Percentiles rank a stretch among this genome's conserved stretches.
Conservation (phyloP, 257 asterid genomes). For the Knoxia roxburghii region DNA sequence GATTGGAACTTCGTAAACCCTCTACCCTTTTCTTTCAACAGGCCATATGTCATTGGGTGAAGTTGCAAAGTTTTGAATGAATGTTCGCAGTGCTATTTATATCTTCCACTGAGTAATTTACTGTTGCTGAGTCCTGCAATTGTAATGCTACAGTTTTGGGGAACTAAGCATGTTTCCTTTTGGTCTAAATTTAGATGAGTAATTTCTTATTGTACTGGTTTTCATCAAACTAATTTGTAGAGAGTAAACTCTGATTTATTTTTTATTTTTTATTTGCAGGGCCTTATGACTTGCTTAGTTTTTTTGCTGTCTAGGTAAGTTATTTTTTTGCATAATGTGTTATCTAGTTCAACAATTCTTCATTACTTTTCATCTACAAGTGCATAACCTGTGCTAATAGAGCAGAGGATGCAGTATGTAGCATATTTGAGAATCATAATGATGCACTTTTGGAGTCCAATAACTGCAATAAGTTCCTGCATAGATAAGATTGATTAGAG, state of each 20-base stretch:
- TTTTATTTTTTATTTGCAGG: conserved; percentile 36
- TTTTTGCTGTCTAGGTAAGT: conserved; percentile 62
- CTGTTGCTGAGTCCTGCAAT: neutral
- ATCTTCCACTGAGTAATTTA: neutral
- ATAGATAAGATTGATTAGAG: neutral
- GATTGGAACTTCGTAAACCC: neutral
- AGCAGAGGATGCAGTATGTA: neutral
- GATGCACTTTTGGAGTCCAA: neutral
- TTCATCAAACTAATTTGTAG: neutral
- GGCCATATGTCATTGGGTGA: neutral
- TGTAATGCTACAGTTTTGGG: neutral
- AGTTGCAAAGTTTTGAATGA: neutral
- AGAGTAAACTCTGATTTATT: neutral
- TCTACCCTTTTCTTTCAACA: neutral
- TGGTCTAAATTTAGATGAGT: neutral
- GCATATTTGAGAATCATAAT: neutral
- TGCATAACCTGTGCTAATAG: neutral
- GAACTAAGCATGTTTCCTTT: neutral
- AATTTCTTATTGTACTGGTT: neutral
- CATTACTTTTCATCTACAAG: conserved; percentile 1
- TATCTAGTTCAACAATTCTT: neutral
- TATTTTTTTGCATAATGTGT: neutral
- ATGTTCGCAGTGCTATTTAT: neutral
- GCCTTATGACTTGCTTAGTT: conserved; percentile 80
- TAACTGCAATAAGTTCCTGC: neutral